Percentiles rank a stretch among this genome's conserved stretches.
phyloP scores from a whole-genome alignment of 768 basidiomycete genomes.

The Neoboletus magnificus region DNA sequence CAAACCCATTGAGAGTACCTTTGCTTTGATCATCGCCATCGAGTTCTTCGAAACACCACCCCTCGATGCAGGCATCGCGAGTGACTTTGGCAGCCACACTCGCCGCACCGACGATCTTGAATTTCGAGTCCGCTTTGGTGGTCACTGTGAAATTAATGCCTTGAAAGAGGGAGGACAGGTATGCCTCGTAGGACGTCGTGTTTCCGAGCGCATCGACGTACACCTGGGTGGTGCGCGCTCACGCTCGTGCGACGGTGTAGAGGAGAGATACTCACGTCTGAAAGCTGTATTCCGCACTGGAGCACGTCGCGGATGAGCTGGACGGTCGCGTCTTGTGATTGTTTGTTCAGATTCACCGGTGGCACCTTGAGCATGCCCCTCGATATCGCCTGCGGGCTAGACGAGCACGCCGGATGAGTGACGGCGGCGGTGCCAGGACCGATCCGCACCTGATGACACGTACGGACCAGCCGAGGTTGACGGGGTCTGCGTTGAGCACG shows the following conservation, averaged over 20 bases:
- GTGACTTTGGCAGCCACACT: conserved; percentile 99
- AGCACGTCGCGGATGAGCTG: conserved; percentile 83
- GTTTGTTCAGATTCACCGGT: conserved; percentile 82
- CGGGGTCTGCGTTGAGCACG: conserved; percentile 65
- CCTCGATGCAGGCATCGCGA: conserved; percentile 83
- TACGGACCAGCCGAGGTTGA: conserved; percentile 79
- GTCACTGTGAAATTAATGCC: conserved; percentile 85
- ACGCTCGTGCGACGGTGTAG: not conserved
- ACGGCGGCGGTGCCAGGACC: not conserved
- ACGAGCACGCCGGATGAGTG: conserved; percentile 2
- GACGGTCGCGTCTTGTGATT: conserved; percentile 87
- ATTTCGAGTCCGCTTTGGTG: conserved; percentile 92
- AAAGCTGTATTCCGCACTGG: conserved; percentile 72
- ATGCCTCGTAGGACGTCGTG: conserved; percentile 79
- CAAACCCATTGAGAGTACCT: conserved; percentile 27
- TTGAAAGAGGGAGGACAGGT: conserved; percentile 78
- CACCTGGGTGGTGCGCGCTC: conserved; percentile 45
- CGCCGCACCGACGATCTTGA: conserved; percentile 95
- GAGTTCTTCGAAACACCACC: conserved; percentile 78
- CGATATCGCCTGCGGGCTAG: conserved; percentile 88
- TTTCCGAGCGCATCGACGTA: conserved; percentile 95
- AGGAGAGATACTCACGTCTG: conserved; percentile 51
- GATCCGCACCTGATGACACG: conserved; percentile 60
- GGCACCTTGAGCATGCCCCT: conserved; percentile 84
- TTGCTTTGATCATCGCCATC: conserved; percentile 15